Evolutionary conservation across 1,139 yeast species (phyloP), one percentile per base, ranked within the genome.

Genomic region (Candida sanyaensis): DNA sequence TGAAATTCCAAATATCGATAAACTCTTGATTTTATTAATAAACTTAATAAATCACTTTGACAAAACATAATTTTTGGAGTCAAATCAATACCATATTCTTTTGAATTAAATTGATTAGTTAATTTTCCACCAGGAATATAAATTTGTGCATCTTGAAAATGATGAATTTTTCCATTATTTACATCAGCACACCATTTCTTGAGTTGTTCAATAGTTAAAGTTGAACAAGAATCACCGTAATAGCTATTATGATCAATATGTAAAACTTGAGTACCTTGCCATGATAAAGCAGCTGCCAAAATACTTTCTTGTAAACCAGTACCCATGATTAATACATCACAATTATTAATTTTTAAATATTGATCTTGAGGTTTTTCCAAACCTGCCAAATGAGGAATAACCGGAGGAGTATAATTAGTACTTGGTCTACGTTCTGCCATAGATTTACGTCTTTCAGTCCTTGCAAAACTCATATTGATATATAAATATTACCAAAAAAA

Each of bases 221-320:
- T 88, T 5, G 97, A 92, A 40, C 85, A 79, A 44, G 86, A 78
- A 63, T 91, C 98, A 10, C 99, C 99, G 61, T 93, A 93, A 64
- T 88, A 86, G 34, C 81, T 77, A 59, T 89, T 86, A 48, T 83
- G 75, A 64, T 93, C 99, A 42, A 93, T 82, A 64, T 93, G 99
- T 47, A 93, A 74, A 13, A 93, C 97, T 54, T 79, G 84, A 13
- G 93, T 85, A 11, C 98, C 98, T 60, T 90, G 97, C 98, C 99
- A 93, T 12, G 97, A 87, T 47, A 93, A 75, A 0, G 98, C 93
- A 4, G 98, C 96, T 0, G 98, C 97, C 48, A 92, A 71, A 11
- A 95, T 84, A 57, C 91, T 82, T 66, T 95, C 97, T 4, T 84
- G 85, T 42, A 95, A 75, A 1, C 98, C 98, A 0, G 99, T 93